Evolutionary conservation across 805 yeast genomes (phyloP), one percentile per base, ranked within the genome.

Genomic region (Lipomyces japonicus): DNA sequence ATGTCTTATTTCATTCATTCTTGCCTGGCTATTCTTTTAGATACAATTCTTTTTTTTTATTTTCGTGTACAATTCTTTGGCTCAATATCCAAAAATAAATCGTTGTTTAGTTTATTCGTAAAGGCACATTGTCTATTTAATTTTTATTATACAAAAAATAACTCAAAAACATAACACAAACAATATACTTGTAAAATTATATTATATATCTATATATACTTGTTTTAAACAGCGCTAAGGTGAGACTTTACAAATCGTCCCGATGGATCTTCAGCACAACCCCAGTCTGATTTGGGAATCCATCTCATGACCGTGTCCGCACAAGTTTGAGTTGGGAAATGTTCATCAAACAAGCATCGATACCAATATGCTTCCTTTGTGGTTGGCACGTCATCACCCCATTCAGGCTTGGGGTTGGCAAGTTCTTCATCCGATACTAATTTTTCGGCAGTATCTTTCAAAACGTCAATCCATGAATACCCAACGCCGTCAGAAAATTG

Each of bases 261-360:
- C 49, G 96, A 86, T 47, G 99, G 99, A 72, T 93, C 99, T 64
- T 84, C 96, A 66, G 90, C 89, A 75, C 98, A 93, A 61, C 99
- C 99, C 99, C 99, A 93, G 71, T 93, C 98, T 57, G 97, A 97
- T 79, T 93, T 93, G 69, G 99, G 99, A 72, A 93, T 74, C 99
- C 99, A 93, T 79, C 98, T 85, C 97, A 87, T 89, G 53, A 93
- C 99, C 18, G 98, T 93, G 36, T 81, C 74, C 52, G 96, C 97
- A 59, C 95, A 98, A 60, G 96, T 93, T 71, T 81, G 77, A 63
- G 83, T 82, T 55, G 90, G 86, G 85, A 89, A 93, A 63, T 87
- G 73, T 65, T 86, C 95, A 72, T 93, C 98, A 65, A 93, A 93
- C 78, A 89, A 86, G 68, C 84, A 78, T 79, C 99, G 84, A 80